Evolutionary conservation across 2,329 filamentous ascomycete species (phyloP).

Genomic region (Cordyceps pruinosa): DNA sequence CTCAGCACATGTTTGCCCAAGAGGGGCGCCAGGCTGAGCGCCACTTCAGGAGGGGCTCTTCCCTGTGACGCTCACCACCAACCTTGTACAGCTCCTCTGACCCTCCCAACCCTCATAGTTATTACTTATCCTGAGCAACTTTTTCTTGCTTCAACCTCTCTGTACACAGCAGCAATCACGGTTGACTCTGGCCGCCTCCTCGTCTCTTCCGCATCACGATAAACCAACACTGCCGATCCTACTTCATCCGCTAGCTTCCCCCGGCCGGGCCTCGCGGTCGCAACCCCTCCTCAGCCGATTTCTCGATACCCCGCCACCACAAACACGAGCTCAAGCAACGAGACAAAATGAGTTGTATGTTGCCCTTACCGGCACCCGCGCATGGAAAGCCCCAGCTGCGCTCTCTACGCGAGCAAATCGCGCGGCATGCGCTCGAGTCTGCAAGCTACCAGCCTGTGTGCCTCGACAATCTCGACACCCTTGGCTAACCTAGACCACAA

Average conservation of each 20-base stretch:
- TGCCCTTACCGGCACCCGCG: not conserved
- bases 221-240: not conserved
- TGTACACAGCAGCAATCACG: not conserved
- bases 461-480: not conserved
- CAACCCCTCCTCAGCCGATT: constrained; percentile 1
- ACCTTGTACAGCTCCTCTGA: not conserved
- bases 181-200: not conserved
- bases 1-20: not conserved
- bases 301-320: constrained; percentile 9
- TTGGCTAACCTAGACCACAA: not conserved
- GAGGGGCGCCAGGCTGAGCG: constrained; percentile 6
- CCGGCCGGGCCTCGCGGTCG: not conserved
- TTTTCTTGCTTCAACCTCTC: not conserved
- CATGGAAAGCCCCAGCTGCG: not conserved
- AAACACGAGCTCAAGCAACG: not conserved
- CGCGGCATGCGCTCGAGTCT: not conserved
- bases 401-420: not conserved
- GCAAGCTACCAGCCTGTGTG: not conserved
- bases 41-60: constrained; percentile 7
- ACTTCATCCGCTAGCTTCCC: not conserved
- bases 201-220: not conserved
- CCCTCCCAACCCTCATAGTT: not conserved
- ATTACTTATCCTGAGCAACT: not conserved
- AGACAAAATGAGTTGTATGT: constrained; percentile 12
- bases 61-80: constrained; percentile 3